Conservation (phyloP, 345 rosid genomes). For the Theobroma cacao region DNA sequence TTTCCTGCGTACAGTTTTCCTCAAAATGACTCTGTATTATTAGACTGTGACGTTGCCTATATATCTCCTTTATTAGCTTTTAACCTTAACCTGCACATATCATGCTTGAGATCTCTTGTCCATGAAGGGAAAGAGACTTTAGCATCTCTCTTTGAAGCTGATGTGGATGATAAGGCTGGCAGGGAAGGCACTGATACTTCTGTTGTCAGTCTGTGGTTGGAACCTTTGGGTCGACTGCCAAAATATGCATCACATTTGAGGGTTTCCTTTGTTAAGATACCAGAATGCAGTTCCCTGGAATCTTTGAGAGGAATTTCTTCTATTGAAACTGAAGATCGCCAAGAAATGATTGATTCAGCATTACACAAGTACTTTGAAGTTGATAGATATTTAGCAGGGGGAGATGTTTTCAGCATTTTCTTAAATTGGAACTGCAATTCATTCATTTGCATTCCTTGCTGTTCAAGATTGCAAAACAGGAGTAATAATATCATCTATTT, state of each 20-base stretch:
- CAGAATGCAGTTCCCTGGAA: slow-evolving; percentile 80
- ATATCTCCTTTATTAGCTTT: slow-evolving; percentile 83
- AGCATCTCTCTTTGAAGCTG: slow-evolving; percentile 53
- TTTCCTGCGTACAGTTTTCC: slow-evolving; percentile 56
- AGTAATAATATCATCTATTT: slow-evolving; percentile 52
- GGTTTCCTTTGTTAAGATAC: slow-evolving; percentile 83
- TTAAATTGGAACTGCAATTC: slow-evolving; percentile 82
- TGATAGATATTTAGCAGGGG: slow-evolving; percentile 71
- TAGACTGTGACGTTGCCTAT: slow-evolving; percentile 60
- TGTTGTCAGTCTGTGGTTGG: slow-evolving; percentile 48
- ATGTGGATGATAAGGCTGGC: slow-evolving; percentile 34
- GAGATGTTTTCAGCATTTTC: slow-evolving; percentile 68
- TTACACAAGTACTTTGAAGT: slow-evolving; percentile 66
- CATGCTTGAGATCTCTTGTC: slow-evolving; percentile 68
- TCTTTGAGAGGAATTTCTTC: slow-evolving; percentile 57
- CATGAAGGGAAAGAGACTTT: slow-evolving; percentile 55
- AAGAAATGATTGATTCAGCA: slow-evolving; percentile 79
- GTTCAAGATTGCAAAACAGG: slow-evolving; percentile 38
- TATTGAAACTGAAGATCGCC: slow-evolving; percentile 80
- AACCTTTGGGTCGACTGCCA: slow-evolving; percentile 48
- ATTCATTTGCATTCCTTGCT: slow-evolving; percentile 63
- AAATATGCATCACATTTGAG: slow-evolving; percentile 86
- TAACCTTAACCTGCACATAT: slow-evolving; percentile 72
- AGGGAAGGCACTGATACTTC: slow-evolving; percentile 29
- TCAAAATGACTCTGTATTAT: slow-evolving; percentile 16